Conservation (phyloP, 495 filamentous ascomycete genomes). For the Podospora comata region DNA sequence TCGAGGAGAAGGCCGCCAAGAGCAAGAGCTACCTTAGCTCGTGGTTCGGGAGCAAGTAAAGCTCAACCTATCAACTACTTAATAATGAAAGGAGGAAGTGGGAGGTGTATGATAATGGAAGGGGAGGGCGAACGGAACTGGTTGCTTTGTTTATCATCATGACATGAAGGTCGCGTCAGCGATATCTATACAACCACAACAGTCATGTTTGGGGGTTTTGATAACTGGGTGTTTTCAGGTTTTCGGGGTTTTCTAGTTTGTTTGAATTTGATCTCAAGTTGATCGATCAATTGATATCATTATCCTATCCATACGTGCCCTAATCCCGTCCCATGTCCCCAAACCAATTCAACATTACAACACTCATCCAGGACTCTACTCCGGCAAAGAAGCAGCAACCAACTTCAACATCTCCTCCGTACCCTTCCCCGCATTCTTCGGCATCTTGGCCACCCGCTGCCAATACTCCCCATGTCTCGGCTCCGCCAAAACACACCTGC, state of each 20-base stretch:
- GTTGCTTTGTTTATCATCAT: conserved; percentile 4
- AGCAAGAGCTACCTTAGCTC: conserved; percentile 73
- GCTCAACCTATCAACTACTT: neutral
- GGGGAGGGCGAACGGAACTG: neutral
- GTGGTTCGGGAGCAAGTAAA: conserved; percentile 73
- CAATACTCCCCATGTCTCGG: conserved; percentile 92
- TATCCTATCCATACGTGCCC: neutral
- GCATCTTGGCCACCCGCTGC: conserved; percentile 82
- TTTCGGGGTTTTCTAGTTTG: neutral
- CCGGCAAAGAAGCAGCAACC: conserved; percentile 50
- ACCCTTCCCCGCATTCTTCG: conserved; percentile 66
- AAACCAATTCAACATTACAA: neutral
- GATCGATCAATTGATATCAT: neutral
- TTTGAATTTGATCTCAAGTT: neutral
- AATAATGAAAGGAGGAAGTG: too few relatives aligned
- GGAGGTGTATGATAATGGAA: conserved; percentile 1
- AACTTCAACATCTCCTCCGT: conserved; percentile 79
- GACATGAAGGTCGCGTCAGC: neutral
- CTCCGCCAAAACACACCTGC: conserved; percentile 71
- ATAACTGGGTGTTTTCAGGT: neutral
- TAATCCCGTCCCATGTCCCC: neutral
- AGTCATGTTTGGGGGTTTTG: neutral
- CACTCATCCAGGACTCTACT: neutral
- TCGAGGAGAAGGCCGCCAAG: conserved; percentile 71
- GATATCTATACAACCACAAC: conserved; percentile 6